Evolutionary conservation across 106 monocot species (phyloP), one percentile per base, ranked within the genome.

Genomic region (Vanilla planifolia): DNA sequence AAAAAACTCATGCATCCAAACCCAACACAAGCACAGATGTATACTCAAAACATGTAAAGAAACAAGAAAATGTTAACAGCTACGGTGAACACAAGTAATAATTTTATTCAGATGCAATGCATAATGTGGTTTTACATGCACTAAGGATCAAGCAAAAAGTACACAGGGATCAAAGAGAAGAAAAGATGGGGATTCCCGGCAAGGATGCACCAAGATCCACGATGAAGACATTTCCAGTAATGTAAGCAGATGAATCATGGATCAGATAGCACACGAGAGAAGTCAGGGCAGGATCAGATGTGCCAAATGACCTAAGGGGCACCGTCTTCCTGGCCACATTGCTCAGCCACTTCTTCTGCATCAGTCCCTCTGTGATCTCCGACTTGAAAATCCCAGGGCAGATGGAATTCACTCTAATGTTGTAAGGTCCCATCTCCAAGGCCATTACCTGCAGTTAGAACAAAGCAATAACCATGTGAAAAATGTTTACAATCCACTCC

Each of bases 321-420:
- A 80, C 70, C 14, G 19, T 80, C 74, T 48, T 80, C 63, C 14
- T 39, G n/a, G 65, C 60, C 13, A 85, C 80, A 8, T 66, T 67
- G n/a, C 64, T 63, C 20, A 85, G 62, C 85, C 85, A 85, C 58
- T 64, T 63, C 20, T 85, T 85, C 69, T 80, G 30, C 61, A 85
- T 41, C 21, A 85, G 70, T 8, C 34, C 45, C 41, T 62, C 62
- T 0, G 85, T 85, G 46, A 85, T 80, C 73, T 85, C 80, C 2
- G 80, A 85, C 43, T 77, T 85, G 59, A 80, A 85, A 33, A 85
- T 16, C 3, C 85, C 85, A 6, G 85, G 85, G 10, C 71, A 47
- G 41, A 85, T 71, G 2, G 85, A 58, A 67, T 85, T 85, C 50
- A 80, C 80, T 48, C 85, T 65, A 43, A 85, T 80, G 19, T 71